These are phyloP conservation scores for Chytridiales sp. DNA, from an alignment of 371 early-diverging fungal species.

Conservation along the genomic window DNA sequence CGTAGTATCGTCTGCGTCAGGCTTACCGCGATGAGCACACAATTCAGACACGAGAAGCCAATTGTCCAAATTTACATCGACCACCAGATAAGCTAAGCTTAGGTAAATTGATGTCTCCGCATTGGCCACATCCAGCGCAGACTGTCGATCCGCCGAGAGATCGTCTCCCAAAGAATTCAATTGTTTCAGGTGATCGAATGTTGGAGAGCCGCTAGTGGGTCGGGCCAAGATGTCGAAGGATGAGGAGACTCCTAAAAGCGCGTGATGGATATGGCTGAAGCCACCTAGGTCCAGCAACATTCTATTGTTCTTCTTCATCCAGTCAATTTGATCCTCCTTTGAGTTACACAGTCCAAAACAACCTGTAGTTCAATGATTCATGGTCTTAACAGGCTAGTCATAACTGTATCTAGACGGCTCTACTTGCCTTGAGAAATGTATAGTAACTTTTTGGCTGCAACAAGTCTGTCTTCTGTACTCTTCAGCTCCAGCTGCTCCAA, in stretches of 20 bases:
- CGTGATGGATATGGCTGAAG: slow-evolving; percentile 49
- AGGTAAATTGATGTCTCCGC: slow-evolving; percentile 62
- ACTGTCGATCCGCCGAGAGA: slow-evolving; percentile 31
- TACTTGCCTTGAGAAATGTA: slow-evolving; percentile 64
- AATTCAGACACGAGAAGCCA: slow-evolving; percentile 44
- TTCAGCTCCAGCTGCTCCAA: slow-evolving; percentile 60
- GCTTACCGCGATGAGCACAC: neutral
- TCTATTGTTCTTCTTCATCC: slow-evolving; percentile 52
- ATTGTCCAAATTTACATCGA: slow-evolving; percentile 48
- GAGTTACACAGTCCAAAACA: slow-evolving; percentile 35
- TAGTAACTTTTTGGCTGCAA: slow-evolving; percentile 51
- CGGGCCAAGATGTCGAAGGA: slow-evolving; percentile 30
- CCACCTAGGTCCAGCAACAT: slow-evolving; percentile 52
- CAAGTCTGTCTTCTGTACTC: slow-evolving; percentile 43
- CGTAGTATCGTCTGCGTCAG: neutral
- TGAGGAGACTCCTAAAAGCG: slow-evolving; percentile 46
- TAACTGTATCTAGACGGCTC: neutral
- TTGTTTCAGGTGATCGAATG: no score
- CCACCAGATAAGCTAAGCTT: slow-evolving; percentile 58
- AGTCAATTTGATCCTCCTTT: slow-evolving; percentile 46
- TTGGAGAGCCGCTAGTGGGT: slow-evolving; percentile 4
- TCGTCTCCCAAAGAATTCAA: no score
- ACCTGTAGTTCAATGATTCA: slow-evolving; percentile 14
- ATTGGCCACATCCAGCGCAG: slow-evolving; percentile 47
- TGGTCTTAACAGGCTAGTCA: neutral